Base-by-base conservation (phyloP, 345 rosid genomes). In the Hibiscus tridactylites region DNA sequence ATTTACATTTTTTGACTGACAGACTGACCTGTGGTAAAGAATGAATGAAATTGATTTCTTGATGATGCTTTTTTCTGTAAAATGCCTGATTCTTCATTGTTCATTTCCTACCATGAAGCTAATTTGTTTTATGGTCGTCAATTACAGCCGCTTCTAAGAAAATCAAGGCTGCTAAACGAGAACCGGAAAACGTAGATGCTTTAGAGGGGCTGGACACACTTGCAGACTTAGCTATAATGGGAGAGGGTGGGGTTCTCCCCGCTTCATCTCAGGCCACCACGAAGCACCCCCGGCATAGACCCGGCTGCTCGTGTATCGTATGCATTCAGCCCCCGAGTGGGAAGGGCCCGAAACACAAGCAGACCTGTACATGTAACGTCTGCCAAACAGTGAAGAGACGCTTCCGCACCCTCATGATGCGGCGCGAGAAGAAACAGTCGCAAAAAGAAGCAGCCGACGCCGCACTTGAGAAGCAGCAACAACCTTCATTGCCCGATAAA, bases 271-370 rank as follows among this genome's bases (percentile, higher is more conserved):
- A 84, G 72, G 82, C 87, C 75, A 88, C 97, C 63, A 88, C 96
- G 24, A 95, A 87, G 84, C 99, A 95, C 71, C 97, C 97, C 7
- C 86, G 98, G 35, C 99, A 92, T 76, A 89, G 87, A 82, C 89
- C 78, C 49, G 99, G 92, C 73, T 95, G 99, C 85, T 75, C 89
- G 6, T 95, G 99, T 83, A 95, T 92, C 57, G 91, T 95, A 52
- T 95, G 98, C 82, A 84, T 91, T 74, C 98, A 91, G 77, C 93
- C 95, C 17, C 97, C 98, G 33, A 91, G 98, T 71, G 97, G 98
- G 65, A 78, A 77, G 76, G 95, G 93, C 64, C 93, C 93, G 31
- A 94, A 89, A 77, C 97, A 94, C 83, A 85, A 89, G 79, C 91
- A 70, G 74, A 47, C 88, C 31, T 94, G 98, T 79, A 84, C 85